phyloP scores from a whole-genome alignment of 306 rosid species.

The Glycine latifolia region DNA sequence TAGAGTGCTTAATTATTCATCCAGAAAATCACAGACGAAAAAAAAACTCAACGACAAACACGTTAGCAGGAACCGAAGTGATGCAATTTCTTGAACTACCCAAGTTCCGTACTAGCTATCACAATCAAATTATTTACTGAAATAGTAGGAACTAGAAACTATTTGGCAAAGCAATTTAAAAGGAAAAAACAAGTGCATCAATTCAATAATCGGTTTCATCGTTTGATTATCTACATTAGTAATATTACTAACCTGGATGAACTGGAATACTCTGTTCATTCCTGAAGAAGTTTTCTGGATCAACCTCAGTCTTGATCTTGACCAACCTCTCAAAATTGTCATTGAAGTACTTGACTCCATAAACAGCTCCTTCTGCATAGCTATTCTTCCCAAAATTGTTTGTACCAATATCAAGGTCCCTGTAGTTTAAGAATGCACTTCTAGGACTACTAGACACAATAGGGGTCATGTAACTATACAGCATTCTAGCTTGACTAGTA shows the following conservation, averaged over 20 bases:
- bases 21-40: background rate
- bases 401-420: conserved; percentile 61
- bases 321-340: conserved; percentile 55
- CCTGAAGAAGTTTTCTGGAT: conserved; percentile 57
- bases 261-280: conserved; percentile 58
- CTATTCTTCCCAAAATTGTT: conserved; percentile 48
- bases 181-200: conserved; percentile 9
- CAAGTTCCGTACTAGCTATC: conserved; percentile 6
- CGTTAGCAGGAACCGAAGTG: background rate
- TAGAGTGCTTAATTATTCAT: background rate
- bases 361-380: conserved; percentile 52
- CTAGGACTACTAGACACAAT: conserved; percentile 60
- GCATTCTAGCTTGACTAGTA: conserved; percentile 27
- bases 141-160: background rate
- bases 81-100: conserved; percentile 5
- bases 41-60: background rate
- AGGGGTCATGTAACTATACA: conserved; percentile 57
- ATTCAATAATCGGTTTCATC: background rate
- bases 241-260: conserved; percentile 23
- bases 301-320: conserved; percentile 53
- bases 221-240: background rate
- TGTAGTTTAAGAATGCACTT: conserved; percentile 56
- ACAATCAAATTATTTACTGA: conserved; percentile 11
- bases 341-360: conserved; percentile 55
- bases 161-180: background rate